Conservation (phyloP, 805 yeast species). For the Kluyveromyces nonfermentans region DNA sequence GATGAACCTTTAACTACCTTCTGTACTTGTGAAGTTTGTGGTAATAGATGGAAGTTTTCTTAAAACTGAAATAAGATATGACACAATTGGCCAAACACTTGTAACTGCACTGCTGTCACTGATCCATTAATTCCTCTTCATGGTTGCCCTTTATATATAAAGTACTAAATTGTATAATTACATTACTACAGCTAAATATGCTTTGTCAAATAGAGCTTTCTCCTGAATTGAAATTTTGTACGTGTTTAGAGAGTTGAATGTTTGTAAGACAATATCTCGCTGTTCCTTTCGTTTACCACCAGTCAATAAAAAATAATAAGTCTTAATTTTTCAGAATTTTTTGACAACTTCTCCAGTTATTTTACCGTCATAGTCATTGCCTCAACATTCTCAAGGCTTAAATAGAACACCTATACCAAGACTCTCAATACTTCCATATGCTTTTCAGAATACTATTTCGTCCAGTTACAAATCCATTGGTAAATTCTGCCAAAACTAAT, state of each 20-base stretch:
- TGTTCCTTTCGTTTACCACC: not conserved
- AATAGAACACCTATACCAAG: no score
- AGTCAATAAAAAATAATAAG: no score
- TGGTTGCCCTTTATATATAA: no score
- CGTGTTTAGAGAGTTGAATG: not conserved
- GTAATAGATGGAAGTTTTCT: slow-evolving; percentile 96
- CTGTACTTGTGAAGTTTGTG: slow-evolving; percentile 96
- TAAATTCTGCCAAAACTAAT: slow-evolving; percentile 11
- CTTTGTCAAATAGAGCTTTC: not conserved
- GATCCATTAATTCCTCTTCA: no score
- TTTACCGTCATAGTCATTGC: no score
- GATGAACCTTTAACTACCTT: slow-evolving; percentile 98
- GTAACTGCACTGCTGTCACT: no score
- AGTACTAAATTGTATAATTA: not conserved
- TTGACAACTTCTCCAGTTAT: not conserved
- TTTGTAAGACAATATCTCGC: no score
- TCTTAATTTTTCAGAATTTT: no score
- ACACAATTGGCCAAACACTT: no score
- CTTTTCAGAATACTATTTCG: not conserved
- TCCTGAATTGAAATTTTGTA: not conserved
- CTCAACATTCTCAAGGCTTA: no score
- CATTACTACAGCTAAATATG: not conserved
- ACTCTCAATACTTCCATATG: no score
- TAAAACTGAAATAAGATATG: no score
- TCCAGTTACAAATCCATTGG: not conserved